Evolutionary conservation across 23 red algal species (phyloP).

Genomic region (Agarophyton chilense): DNA sequence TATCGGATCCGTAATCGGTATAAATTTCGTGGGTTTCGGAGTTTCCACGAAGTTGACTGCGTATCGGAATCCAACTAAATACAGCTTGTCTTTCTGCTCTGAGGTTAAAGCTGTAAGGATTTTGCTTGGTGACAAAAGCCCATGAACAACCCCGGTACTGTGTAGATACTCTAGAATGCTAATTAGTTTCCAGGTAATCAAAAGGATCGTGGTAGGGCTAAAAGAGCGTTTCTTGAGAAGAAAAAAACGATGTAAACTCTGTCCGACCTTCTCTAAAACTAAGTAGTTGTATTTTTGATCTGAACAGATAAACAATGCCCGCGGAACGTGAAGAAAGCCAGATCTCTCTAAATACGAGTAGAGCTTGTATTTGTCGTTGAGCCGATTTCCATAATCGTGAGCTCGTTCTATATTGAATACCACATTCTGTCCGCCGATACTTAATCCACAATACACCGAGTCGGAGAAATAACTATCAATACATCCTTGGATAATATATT

Average conservation of each 20-base stretch:
- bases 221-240: not conserved
- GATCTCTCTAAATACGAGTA: not conserved
- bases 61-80: slow-evolving; percentile 2
- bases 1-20: not conserved
- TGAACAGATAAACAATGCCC: not conserved
- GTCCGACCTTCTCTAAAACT: not conserved
- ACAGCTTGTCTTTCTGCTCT: not conserved
- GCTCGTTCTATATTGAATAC: not conserved
- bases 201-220: not conserved
- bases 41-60: not conserved
- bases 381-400: slow-evolving; percentile 4
- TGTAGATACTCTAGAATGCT: not conserved
- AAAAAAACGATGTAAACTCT: not conserved
- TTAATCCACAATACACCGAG: no score
- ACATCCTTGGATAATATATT: not conserved
- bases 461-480: not conserved
- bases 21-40: not conserved
- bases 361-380: not conserved
- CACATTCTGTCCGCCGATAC: no score
- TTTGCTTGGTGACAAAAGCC: not conserved
- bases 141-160: not conserved
- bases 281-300: not conserved
- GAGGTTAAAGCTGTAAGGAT: not conserved
- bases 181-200: not conserved
- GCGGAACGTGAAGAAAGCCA: not conserved